Base-by-base conservation (phyloP, 176 grass and related monocot genomes). In the Zea luxurians region DNA sequence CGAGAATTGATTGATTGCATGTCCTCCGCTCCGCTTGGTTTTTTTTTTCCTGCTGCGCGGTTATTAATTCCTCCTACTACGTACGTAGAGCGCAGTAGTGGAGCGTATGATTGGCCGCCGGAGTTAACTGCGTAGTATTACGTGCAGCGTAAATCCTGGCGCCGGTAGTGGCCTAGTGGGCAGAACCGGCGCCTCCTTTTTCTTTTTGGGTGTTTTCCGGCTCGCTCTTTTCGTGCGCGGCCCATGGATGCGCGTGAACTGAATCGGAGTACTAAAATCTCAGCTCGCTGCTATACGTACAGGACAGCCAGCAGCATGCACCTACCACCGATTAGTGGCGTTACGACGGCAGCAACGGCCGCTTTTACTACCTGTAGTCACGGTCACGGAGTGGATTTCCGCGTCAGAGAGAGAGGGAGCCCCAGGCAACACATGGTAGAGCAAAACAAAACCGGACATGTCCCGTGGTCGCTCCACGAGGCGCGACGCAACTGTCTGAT, bases 91-190 rank as follows among this genome's bases (percentile, higher is more conserved):
- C 7, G 47, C 0, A 6, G 41, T 17, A 64, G 85, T 42, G 79
- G 66, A 49, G 49, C 42, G 3, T 43, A 87, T 83, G 60, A 87
- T 87, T 78, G 85, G 59, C 10, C 61, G 11, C 50, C 0, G 35
- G 27, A 57, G 57, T 68, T 72, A 75, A 80, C 68, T 50, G 50
- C 53, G 1, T 49, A 3, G 41, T 20, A 43, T 18, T 57, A 57
- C 54, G 54, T 57, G 17, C 54, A 58, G 55, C 55, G 8, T 58
- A 10, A 58, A 58, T 58, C 55, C 17, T 58, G 55, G n/a, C 55
- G 43, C 15, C 62, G 45, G 73, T 76, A 57, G 40, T 20, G 44
- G n/a, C 8, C 4, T 18, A 61, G 57, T 62, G 73, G 50, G 42
- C 74, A 2, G 2, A 64, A 37, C 57, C 21, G 55, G 43, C 42